Conservation (phyloP, 257 asterid species). For the Solanum habrochaites region DNA sequence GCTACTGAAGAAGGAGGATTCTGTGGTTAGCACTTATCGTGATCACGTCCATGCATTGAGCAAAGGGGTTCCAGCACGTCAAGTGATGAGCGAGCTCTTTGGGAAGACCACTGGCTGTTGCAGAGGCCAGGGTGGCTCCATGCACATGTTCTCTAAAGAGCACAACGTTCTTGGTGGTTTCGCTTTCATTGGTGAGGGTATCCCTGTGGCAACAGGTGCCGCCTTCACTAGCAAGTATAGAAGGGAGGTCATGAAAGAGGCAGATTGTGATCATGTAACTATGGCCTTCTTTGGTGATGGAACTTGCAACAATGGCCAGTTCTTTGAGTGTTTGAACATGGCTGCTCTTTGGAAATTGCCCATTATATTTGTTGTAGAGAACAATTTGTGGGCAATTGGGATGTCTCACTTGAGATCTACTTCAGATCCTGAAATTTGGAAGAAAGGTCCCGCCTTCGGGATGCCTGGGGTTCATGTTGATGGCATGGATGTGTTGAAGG, state of each 20-base stretch:
- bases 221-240: conserved; percentile 80
- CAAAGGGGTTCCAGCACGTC: conserved; percentile 92
- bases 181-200: conserved; percentile 98
- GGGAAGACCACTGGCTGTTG: conserved; percentile 98
- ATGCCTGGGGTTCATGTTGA: conserved; percentile 98
- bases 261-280: conserved; percentile 79
- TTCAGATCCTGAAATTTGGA: conserved; percentile 94
- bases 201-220: conserved; percentile 95
- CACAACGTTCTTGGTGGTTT: conserved; percentile 91
- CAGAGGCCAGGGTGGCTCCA: conserved; percentile 99
- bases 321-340: conserved; percentile 98
- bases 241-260: conserved; percentile 77
- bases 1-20: conserved; percentile 69
- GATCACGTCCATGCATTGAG: conserved; percentile 97
- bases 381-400: conserved; percentile 98
- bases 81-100: conserved; percentile 96
- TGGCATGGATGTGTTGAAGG: conserved; percentile 98
- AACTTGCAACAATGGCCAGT: conserved; percentile 94
- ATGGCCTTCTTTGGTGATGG: conserved; percentile 96
- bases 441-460: conserved; percentile 98
- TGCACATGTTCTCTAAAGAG: conserved; percentile 99
- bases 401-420: conserved; percentile 97
- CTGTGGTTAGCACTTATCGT: conserved; percentile 84
- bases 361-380: conserved; percentile 88
- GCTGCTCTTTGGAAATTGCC: conserved; percentile 97